Evolutionary conservation across 805 yeast species (phyloP).

Genomic region (Ogataea zsoltii): DNA sequence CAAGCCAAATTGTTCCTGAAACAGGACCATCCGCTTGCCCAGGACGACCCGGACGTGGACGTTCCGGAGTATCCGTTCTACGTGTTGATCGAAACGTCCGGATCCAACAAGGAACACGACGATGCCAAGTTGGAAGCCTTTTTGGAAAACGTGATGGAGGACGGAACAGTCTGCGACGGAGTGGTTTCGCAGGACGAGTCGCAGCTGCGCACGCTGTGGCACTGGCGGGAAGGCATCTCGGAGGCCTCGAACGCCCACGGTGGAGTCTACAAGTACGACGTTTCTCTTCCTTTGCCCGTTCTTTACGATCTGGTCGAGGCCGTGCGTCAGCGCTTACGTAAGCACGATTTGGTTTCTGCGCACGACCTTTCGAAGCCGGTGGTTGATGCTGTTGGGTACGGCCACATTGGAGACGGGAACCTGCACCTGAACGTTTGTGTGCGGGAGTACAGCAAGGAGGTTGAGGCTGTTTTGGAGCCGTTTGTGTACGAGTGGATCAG

Average conservation of each 20-base stretch:
- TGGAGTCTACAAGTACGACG: constrained; percentile 97
- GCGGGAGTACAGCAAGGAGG: constrained; percentile 73
- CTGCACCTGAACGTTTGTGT: constrained; percentile 92
- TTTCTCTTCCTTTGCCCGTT: constrained; percentile 81
- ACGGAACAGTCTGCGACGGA: constrained; percentile 86
- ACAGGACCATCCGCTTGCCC: constrained; percentile 65
- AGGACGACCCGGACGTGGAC: constrained; percentile 45
- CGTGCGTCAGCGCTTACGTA: constrained; percentile 59
- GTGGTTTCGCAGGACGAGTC: constrained; percentile 94
- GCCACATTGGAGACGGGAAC: constrained; percentile 98
- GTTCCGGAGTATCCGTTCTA: constrained; percentile 76
- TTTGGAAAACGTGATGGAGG: constrained; percentile 81
- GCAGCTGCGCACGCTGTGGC: constrained; percentile 81
- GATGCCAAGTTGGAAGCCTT: constrained; percentile 85
- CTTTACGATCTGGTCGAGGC: constrained; percentile 83
- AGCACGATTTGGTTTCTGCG: constrained; percentile 60
- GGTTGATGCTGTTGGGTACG: constrained; percentile 89
- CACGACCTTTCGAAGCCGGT: constrained; percentile 70
- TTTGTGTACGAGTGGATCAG: constrained; percentile 91
- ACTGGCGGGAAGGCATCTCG: constrained; percentile 93
- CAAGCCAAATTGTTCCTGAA: constrained; percentile 64
- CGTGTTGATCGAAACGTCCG: constrained; percentile 92
- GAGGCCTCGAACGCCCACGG: constrained; percentile 86
- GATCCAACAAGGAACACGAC: constrained; percentile 91
- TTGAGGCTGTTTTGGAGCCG: constrained; percentile 86